Percentiles rank a stretch among this genome's conserved stretches.
Evolutionary conservation across 2,329 filamentous ascomycete genomes (phyloP).

Genomic region (Ploettnerulaceae sp.): DNA sequence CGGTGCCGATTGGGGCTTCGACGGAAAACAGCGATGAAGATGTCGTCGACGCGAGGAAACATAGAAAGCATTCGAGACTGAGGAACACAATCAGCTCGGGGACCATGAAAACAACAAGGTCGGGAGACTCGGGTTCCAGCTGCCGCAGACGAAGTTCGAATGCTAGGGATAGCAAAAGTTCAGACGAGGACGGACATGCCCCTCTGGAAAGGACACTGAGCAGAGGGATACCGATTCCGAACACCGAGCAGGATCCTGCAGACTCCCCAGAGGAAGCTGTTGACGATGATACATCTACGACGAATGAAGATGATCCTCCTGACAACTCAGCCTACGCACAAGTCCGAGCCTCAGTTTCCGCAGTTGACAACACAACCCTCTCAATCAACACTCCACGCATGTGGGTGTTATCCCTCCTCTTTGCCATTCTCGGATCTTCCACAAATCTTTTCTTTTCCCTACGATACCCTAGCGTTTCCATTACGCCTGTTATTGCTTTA

Average conservation of each 20-base stretch:
- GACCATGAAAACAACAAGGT: constrained; percentile 9
- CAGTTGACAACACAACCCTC: constrained; percentile 68
- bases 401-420: constrained; percentile 77
- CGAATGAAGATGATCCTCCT: constrained; percentile 46
- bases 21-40: constrained; percentile 35
- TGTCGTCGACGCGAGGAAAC: constrained; percentile 26
- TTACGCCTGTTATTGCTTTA: constrained; percentile 82
- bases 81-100: constrained; percentile 26
- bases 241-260: constrained; percentile 15
- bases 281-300: constrained; percentile 29
- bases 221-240: constrained; percentile 24
- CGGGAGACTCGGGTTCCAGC: neutral
- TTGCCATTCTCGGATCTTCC: constrained; percentile 74
- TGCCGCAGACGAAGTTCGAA: constrained; percentile 7
- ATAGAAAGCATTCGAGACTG: constrained; percentile 26
- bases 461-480: constrained; percentile 84
- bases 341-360: constrained; percentile 73
- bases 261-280: constrained; percentile 27
- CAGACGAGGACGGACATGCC: constrained; percentile 16
- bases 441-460: constrained; percentile 87
- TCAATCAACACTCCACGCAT: constrained; percentile 85
- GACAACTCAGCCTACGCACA: constrained; percentile 75
- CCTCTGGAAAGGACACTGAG: constrained; percentile 22
- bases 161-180: neutral
- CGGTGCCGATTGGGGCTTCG: constrained; percentile 44